Evolutionary conservation across 495 filamentous ascomycete species (phyloP), one percentile per base, ranked within the genome.

Genomic region (Pyrenula aspistea): DNA sequence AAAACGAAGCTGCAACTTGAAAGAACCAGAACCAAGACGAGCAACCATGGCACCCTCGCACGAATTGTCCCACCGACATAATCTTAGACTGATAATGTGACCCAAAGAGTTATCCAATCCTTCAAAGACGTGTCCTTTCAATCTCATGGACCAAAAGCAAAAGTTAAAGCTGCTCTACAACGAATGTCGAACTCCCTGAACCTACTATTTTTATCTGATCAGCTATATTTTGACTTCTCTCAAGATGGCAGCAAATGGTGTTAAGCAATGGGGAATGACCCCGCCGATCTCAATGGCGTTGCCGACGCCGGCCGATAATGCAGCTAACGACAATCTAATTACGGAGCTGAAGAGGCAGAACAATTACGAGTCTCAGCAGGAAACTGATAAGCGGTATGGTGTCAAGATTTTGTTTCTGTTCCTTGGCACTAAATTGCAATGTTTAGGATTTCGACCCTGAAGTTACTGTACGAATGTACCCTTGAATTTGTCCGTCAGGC

Each of bases 401-500:
- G 12, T 47, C 22, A n/a, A 1, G 19, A 23, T 48, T 24, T 2
- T 24, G 12, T 49, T 51, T 11, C 49, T 56, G 48, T 50, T 42
- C 24, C 42, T 58, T 15, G 55, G 8, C 10, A 21, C 22, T 57
- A 56, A 56, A 47, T 58, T 58, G 23, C 12, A 23, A 23, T 60
- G 24, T 53, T 53, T 55, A 77, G 74, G 56, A 65, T 75, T 50
- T 64, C 68, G 59, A 83, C 89, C 22, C 76, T 96, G 2, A 71
- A 79, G 25, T 76, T 82, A 8, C 78, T 97, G 10, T 87, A 96
- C 65, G 77, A 78, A 20, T 85, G 95, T 53, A 81, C 86, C 49
- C 73, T 89, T 62, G 88, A 88, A 59, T 96, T 98, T 60, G 87
- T 98, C 49, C 84, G 82, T 66, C 72, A 78, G 59, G 90, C 94